A percentile compares a stretch with the other conserved stretches of the same genome.
Conservation (phyloP, 1,284 basidiomycete genomes). For the Tylopilus orsonianus region DNA sequence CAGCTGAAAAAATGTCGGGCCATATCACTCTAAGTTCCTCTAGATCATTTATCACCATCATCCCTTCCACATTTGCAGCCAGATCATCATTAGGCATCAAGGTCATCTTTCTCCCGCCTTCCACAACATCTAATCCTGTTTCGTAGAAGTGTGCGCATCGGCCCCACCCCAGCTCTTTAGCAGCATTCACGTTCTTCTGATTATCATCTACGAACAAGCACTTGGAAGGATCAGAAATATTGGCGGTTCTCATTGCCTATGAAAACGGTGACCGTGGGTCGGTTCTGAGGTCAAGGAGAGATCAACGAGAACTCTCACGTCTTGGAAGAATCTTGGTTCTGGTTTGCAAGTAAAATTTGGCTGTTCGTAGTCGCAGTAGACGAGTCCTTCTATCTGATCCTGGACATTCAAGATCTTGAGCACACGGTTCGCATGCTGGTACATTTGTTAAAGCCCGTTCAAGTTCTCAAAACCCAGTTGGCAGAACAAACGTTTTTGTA, state of each 20-base stretch:
- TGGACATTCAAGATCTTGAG: constrained; percentile 72
- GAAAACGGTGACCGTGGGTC: not conserved
- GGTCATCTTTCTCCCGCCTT: constrained; percentile 57
- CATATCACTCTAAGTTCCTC: constrained; percentile 68
- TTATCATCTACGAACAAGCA: constrained; percentile 80
- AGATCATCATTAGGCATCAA: constrained; percentile 44
- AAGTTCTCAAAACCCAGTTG: not conserved
- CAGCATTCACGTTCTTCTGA: constrained; percentile 63
- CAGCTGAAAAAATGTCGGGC: constrained; percentile 60
- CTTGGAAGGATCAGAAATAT: constrained; percentile 59
- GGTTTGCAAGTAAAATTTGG: constrained; percentile 82
- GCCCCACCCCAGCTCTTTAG: constrained; percentile 65
- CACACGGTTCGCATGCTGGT: constrained; percentile 79
- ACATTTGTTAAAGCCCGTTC: constrained; percentile 8
- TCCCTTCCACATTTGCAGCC: constrained; percentile 40
- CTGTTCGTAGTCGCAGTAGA: constrained; percentile 79
- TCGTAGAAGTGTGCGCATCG: constrained; percentile 76
- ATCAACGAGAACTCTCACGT: constrained; percentile 40
- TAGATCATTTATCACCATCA: constrained; percentile 50
- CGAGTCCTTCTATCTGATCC: constrained; percentile 76
- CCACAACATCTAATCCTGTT: constrained; percentile 55
- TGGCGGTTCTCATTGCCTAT: constrained; percentile 65
- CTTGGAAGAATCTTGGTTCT: constrained; percentile 65
- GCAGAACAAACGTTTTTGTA: constrained; percentile 62
- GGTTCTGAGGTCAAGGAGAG: constrained; percentile 5